Conservation (phyloP, 2,329 filamentous ascomycete genomes). For the Dactylonectria macrodidyma region DNA sequence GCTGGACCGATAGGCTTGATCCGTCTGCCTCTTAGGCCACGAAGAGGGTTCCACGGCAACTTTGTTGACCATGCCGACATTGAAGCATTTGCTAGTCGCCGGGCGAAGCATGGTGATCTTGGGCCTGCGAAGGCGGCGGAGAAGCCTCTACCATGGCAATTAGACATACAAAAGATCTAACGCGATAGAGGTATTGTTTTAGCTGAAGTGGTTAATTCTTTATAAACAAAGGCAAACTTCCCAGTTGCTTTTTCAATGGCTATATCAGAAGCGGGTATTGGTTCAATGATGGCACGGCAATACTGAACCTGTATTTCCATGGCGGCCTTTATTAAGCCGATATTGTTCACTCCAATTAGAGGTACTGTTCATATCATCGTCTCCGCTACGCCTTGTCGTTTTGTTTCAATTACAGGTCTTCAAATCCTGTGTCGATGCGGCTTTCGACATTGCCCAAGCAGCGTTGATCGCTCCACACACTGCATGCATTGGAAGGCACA, state of each 20-base stretch:
- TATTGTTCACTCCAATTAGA: neutral
- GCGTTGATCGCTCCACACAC: no score
- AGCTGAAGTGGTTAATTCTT: neutral
- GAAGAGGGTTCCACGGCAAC: neutral
- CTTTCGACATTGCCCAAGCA: no score
- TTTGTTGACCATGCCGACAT: neutral
- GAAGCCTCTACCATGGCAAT: no score
- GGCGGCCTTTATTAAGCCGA: neutral
- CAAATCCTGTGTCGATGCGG: no score
- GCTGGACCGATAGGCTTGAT: neutral
- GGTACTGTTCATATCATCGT: no score
- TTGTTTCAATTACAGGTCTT: neutral
- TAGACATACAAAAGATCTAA: no score
- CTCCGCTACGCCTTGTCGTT: no score
- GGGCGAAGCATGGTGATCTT: no score
- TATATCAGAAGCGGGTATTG: slow-evolving; percentile 15
- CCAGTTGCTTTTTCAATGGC: slow-evolving; percentile 13
- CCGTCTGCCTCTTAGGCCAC: neutral
- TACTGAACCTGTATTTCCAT: slow-evolving; percentile 17
- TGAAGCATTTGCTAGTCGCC: neutral
- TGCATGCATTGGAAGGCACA: no score
- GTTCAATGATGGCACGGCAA: slow-evolving; percentile 11
- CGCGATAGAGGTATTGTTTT: no score
- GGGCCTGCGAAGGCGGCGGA: no score
- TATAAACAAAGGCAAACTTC: neutral